Base-by-base conservation (phyloP, 352 stramenopile genomes). In the Globisporangium echinulatum region DNA sequence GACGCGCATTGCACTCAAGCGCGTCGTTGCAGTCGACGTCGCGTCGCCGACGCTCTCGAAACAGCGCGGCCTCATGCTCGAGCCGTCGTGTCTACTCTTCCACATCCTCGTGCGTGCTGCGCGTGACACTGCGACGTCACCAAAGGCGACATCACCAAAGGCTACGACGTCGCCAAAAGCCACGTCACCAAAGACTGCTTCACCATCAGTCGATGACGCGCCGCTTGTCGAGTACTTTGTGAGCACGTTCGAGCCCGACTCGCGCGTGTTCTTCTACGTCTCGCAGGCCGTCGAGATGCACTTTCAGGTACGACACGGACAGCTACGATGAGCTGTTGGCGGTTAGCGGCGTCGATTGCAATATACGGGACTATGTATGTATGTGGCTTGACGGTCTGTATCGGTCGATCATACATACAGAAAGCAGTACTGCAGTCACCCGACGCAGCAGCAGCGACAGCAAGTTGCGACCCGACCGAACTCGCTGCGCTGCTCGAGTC, bases 211-310 rank as follows among this genome's bases (percentile, higher is more conserved):
- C 25, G 17, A 4, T 17, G 9, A 4, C 42, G 15, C 42, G 36
- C 7, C 17, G 9, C 15, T 13, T 40, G 40, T 17, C 4, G 62
- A 76, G 54, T 60, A 72, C 58, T 81, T 75, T 49, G 67, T 89
- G 39, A 72, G 70, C n/a, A 89, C 77, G 5, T 87, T 89, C 52
- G 79, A 89, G 55, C 75, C 75, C 4, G 64, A 71, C 2, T 83
- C 79, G n/a, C 68, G 77, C 17, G 65, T 81, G 43, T 83, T 83
- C 42, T 84, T 79, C 63, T 74, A 75, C n/a, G 56, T 89, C 15
- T 65, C 61, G 55, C 60, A 71, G 5, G 68, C 71, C 0, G 63
- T 79, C 56, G 57, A 59, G 14, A 55, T 75, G 36, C 55, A 79
- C 38, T 83, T 85, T 48, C 76, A 88, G 68, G 72, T 83, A 52